Evolutionary conservation across 1,284 basidiomycete genomes (phyloP), one percentile per base, ranked within the genome.

Genomic region (Omphalotus olearius): DNA sequence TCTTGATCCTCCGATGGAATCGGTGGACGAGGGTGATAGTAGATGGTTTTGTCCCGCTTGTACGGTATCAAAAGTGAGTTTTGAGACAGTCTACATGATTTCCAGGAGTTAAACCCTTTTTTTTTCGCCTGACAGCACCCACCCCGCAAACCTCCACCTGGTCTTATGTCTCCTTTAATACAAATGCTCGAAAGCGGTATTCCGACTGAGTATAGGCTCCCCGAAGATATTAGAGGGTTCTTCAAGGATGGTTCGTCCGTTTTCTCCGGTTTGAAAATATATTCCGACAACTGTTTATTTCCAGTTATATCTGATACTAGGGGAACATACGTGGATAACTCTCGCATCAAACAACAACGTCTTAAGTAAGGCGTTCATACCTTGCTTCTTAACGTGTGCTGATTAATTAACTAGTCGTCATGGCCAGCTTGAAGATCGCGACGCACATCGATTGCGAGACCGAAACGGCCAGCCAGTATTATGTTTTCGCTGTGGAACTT

Each of bases 11-110:
- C 96, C 96, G 20, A 82, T 98, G 71, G 90, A 95, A 59, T 76
- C 86, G 48, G 79, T 88, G 60, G 93, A 98, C 48, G 88, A 89
- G 59, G 88, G 88, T 43, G 92, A 96, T 63, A 75, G 74, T 52
- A 81, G 82, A 60, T 99, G 97, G 97, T 98, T 88, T 72, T 99
- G 96, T 70, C 88, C 85, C 38, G 76, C 79, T 44, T 94, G 91
- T 70, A 69, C 72, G 46, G 73, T 81, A 58, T 76, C 77, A 55
- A 83, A 85, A 73, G 88, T 90, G 63, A 63, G 78, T 64, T 47
- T n/a, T 51, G 37, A 50, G 47, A 59, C 60, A 50, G 56, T 56
- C 42, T 56, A 56, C 57, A 52, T 47, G 36, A 41, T 57, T 57
- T 33, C 9, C 30, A 33, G 30, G 13, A 33, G 30, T 33, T 13